Evolutionary conservation across 1,284 basidiomycete species (phyloP).

Genomic region (Ustilago esculenta): DNA sequence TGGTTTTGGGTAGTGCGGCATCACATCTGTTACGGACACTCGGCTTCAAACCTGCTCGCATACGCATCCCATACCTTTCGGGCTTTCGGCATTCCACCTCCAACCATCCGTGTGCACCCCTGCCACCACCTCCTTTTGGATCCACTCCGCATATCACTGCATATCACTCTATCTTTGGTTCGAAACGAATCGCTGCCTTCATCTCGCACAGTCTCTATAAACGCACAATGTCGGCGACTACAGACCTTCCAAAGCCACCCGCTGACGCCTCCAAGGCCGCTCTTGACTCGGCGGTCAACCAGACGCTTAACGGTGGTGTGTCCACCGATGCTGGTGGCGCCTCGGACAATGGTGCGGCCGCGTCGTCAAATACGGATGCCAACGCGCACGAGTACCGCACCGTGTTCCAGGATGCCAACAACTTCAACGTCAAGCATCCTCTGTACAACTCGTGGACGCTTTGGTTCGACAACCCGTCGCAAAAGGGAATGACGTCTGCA

Average conservation of each 20-base stretch:
- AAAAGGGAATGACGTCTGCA: conserved; percentile 56
- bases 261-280: conserved; percentile 57
- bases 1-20: neutral
- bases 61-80: too few species aligned
- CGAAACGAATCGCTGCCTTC: too few species aligned
- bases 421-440: conserved; percentile 67
- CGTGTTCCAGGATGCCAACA: conserved; percentile 62
- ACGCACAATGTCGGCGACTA: conserved; percentile 26
- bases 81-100: neutral
- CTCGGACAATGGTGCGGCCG: conserved; percentile 2
- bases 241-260: conserved; percentile 48
- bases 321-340: conserved; percentile 12
- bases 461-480: conserved; percentile 66
- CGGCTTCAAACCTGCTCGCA: too few species aligned
- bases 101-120: conserved; percentile 1
- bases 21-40: too few species aligned
- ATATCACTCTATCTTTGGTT: too few species aligned
- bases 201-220: too few species aligned
- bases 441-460: conserved; percentile 65
- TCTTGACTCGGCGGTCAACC: conserved; percentile 50
- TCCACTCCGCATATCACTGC: too few species aligned
- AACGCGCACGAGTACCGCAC: conserved; percentile 54
- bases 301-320: conserved; percentile 22
- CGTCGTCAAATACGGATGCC: conserved; percentile 10
- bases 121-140: too few species aligned